Evolutionary conservation across 345 rosid genomes (phyloP), one percentile per base, ranked within the genome.

Genomic region (Salix arbutifolia): DNA sequence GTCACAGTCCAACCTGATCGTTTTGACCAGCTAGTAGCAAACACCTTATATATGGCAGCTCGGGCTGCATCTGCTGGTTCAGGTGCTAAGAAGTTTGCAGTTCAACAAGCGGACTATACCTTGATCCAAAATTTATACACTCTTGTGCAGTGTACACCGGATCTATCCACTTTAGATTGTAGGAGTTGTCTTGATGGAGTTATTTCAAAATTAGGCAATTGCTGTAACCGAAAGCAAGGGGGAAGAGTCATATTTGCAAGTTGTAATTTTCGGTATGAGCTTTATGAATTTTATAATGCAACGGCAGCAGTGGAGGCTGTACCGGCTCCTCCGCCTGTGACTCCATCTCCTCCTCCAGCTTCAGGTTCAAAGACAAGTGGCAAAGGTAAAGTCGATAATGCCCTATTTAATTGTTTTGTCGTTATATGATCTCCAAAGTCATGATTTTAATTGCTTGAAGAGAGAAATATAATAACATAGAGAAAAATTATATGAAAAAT

Each of bases 141-240:
- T 16, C 88, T 91, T 0, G 84, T 53, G 1, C 88, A 91, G 85
- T 91, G 96, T 76, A 88, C 85, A 2, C 90, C 83, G 8, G 91
- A 89, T 77, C 44, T 89, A 50, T 80, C 86, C 4, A 6, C 48
- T 9, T 11, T 1, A 0, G 86, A 76, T 16, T 89, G 89, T 67
- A 60, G 67, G 5, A 16, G 28, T 19, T 89, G 92, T 79, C 79
- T 89, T n/a, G 65, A 70, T 37, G 58, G 1, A 5, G 80, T 80
- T 6, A 77, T 78, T 25, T 21, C 72, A 4, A 4, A 2, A 42
- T 44, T 83, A 23, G 85, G 83, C 2, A 5, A 0, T 16, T 87
- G 87, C 48, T 86, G 89, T 28, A 30, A n/a, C 2, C 72, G 79
- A 13, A 26, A 40, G 28, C 31, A 17, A 4, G 94, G 91, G 14